Percentiles rank a stretch among this genome's conserved stretches.
phyloP scores from a whole-genome alignment of 306 rosid species.

The Glycine latifolia region DNA sequence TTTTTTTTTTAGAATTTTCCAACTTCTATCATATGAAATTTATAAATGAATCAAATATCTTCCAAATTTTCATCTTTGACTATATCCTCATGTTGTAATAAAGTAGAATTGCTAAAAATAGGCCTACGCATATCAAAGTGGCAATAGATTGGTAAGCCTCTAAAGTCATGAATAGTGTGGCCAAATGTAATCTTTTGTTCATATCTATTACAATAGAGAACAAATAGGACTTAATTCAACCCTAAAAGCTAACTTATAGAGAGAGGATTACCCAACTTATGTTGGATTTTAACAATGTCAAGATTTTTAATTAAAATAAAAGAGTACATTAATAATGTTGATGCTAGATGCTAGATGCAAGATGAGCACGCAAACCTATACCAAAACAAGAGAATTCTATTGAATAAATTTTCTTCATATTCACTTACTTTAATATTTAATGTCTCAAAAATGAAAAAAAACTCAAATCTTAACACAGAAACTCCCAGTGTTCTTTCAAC shows the following conservation, averaged over 20 bases:
- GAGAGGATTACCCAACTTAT: background rate
- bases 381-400: constrained; percentile 1
- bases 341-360: constrained; percentile 13
- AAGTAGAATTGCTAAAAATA: background rate
- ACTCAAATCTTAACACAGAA: constrained; percentile 4
- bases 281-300: background rate
- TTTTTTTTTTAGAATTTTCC: too few relatives aligned
- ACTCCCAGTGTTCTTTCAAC: constrained; percentile 3
- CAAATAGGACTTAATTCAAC: background rate
- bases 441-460: background rate
- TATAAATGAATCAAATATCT: constrained; percentile 4
- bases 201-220: too few relatives aligned
- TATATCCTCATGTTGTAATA: background rate
- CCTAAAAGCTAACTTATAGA: background rate
- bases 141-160: too few relatives aligned
- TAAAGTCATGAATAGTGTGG: background rate
- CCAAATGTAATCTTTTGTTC: background rate
- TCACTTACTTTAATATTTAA: constrained; percentile 1
- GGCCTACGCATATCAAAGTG: background rate
- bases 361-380: background rate
- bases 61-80: background rate
- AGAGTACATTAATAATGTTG: background rate
- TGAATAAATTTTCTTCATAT: background rate
- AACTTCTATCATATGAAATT: background rate
- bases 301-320: background rate